Conservation (phyloP, 2,329 filamentous ascomycete species). For the Botrytis pseudocinerea region DNA sequence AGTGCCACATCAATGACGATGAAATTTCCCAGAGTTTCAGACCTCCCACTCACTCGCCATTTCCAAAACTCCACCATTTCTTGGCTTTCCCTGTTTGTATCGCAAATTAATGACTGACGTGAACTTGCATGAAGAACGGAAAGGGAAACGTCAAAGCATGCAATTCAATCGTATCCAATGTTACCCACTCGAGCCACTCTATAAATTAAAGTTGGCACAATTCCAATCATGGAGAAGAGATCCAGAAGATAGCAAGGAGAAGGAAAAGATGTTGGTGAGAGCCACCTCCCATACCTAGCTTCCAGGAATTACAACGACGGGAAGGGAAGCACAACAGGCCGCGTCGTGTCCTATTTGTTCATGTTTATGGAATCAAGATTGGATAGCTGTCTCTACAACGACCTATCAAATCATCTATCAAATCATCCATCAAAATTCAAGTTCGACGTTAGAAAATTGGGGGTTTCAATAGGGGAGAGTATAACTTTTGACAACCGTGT, state of each 20-base stretch:
- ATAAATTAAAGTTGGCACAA: not conserved
- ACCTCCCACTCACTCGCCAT: not conserved
- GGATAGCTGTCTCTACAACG: not conserved
- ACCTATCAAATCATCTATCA: not conserved
- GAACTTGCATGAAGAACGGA: not conserved
- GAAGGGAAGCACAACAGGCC: not conserved
- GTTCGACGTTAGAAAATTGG: not conserved
- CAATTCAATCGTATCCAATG: not conserved
- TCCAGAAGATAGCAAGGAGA: not conserved
- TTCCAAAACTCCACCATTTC: not conserved
- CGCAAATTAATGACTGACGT: not conserved
- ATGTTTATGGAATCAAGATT: not conserved
- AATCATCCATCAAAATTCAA: not conserved
- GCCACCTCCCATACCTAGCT: not conserved
- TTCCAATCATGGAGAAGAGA: not conserved
- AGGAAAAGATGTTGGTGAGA: not conserved
- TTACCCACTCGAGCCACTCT: not conserved
- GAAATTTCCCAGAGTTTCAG: not conserved
- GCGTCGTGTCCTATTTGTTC: not conserved
- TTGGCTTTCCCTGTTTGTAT: not conserved
- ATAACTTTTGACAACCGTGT: not conserved
- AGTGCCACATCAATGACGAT: slow-evolving; percentile 1
- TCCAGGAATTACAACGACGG: not conserved
- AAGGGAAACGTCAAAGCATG: not conserved
- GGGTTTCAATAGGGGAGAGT: not conserved